Evolutionary conservation across 2,329 filamentous ascomycete genomes (phyloP).

Genomic region (Gaeumannomyces tritici): DNA sequence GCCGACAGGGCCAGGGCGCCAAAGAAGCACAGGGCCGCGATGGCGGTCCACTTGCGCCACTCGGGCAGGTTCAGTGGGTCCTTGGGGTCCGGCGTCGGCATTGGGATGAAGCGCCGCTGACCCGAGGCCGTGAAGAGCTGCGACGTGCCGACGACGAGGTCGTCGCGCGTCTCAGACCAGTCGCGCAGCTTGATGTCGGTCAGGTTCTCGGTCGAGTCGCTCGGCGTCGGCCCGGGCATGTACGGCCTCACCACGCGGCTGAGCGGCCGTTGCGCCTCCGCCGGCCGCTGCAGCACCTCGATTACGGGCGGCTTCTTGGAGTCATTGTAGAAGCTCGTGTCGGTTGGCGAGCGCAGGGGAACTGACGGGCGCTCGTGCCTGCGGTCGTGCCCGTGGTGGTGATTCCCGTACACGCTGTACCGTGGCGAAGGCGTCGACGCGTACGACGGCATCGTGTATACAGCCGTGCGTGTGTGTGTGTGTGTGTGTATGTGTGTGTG

Average conservation of each 20-base stretch:
- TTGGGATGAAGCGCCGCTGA: slow-evolving; percentile 14
- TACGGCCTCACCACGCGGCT: background rate
- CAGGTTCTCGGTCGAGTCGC: slow-evolving; percentile 13
- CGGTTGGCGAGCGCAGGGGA: background rate
- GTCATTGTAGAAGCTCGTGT: background rate
- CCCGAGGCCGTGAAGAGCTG: slow-evolving; percentile 12
- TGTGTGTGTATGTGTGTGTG: too few species aligned
- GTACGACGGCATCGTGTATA: background rate
- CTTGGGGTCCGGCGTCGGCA: slow-evolving; percentile 21
- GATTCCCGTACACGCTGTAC: background rate
- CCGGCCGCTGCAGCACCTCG: background rate
- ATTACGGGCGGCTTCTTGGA: background rate
- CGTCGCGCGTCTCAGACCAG: slow-evolving; percentile 10
- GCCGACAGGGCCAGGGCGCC: slow-evolving; percentile 15
- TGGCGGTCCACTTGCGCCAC: slow-evolving; percentile 11
- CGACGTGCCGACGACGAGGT: slow-evolving; percentile 15
- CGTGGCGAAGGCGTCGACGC: too few species aligned
- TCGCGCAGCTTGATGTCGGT: slow-evolving; percentile 7
- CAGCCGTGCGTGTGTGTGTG: too few species aligned
- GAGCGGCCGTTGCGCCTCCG: background rate
- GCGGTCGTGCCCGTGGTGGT: background rate
- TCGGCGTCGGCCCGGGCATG: slow-evolving; percentile 1
- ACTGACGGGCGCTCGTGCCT: background rate
- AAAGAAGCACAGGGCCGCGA: slow-evolving; percentile 10
- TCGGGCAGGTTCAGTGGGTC: slow-evolving; percentile 10